Percentiles rank a stretch among this genome's conserved stretches.
Conservation (phyloP, 192 early-diverging fungal genomes). For the Backusella mclennaniae region DNA sequence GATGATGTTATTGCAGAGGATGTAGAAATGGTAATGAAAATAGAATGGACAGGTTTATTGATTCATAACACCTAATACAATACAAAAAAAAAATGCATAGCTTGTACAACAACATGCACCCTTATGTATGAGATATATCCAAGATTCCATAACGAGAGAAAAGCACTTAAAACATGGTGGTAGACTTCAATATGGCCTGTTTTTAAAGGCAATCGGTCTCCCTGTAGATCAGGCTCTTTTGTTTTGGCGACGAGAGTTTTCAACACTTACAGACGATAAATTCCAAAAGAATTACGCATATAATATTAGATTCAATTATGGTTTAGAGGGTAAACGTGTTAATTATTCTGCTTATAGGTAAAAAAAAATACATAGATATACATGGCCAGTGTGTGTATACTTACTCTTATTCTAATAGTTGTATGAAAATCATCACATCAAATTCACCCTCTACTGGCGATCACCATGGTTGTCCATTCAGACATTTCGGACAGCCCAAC, state of each 20-base stretch:
- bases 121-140: conserved; percentile 87
- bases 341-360: conserved; percentile 77
- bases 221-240: conserved; percentile 85
- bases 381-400: background rate
- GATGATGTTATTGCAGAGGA: conserved; percentile 64
- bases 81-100: conserved; percentile 2
- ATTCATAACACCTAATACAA: background rate
- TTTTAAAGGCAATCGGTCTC: conserved; percentile 93
- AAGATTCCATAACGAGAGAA: conserved; percentile 65
- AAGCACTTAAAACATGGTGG: conserved; percentile 86
- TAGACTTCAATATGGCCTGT: conserved; percentile 90
- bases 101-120: conserved; percentile 74
- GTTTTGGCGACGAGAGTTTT: conserved; percentile 90
- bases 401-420: conserved; percentile 40
- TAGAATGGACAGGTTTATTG: background rate
- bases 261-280: conserved; percentile 78
- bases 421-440: conserved; percentile 82
- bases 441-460: conserved; percentile 81
- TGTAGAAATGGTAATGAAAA: conserved; percentile 53
- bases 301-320: conserved; percentile 96
- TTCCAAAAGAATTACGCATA: conserved; percentile 95
- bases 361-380: background rate
- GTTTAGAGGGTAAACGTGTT: conserved; percentile 85
- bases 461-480: conserved; percentile 96
- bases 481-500: conserved; percentile 68